Base-by-base conservation (phyloP, 1,284 basidiomycete genomes). In the Schizophyllum commune region DNA sequence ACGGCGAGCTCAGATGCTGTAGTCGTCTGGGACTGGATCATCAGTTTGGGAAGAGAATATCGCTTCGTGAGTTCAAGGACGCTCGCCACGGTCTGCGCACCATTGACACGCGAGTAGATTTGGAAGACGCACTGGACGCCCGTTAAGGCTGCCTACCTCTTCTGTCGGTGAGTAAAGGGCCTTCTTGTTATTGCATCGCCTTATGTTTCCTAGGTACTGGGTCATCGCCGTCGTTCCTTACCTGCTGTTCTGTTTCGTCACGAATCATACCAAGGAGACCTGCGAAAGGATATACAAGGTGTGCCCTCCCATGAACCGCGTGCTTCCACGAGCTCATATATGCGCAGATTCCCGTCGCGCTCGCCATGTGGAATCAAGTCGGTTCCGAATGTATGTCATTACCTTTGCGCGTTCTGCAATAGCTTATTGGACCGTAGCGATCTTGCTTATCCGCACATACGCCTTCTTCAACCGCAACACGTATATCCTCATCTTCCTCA, bases 331-430 rank as follows among this genome's bases (percentile, higher is more conserved):
- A 59, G 61, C 22, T 39, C 55, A 58, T 54, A 19, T 59, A 56
- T 52, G 61, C 59, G 54, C 64, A 90, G 88, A 83, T 89, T 58
- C 88, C 88, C 4, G 88, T 91, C 56, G 83, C 84, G 9, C 78
- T 91, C 57, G 88, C 88, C 32, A 86, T 90, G 83, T 91, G 89
- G 88, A 91, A 91, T 68, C 89, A 91, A 80, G 86, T 89, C 60
- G 84, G 86, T 55, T 88, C 89, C 55, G 87, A 91, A 76, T 83
- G 86, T 85, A 66, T 59, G 77, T 73, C 55, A 57, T 57, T 27
- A 57, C 60, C 33, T 64, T 63, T n/a, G 56, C 58, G 34, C 60
- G 55, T 59, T 47, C 56, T 34, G 58, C 56, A 21, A 47, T 59
- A 56, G 21, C 58, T 58, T 34, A 60, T 58, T 47, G 55, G 61